Evolutionary conservation across 2,329 filamentous ascomycete genomes (phyloP).

Genomic region (Diaporthe sp.): DNA sequence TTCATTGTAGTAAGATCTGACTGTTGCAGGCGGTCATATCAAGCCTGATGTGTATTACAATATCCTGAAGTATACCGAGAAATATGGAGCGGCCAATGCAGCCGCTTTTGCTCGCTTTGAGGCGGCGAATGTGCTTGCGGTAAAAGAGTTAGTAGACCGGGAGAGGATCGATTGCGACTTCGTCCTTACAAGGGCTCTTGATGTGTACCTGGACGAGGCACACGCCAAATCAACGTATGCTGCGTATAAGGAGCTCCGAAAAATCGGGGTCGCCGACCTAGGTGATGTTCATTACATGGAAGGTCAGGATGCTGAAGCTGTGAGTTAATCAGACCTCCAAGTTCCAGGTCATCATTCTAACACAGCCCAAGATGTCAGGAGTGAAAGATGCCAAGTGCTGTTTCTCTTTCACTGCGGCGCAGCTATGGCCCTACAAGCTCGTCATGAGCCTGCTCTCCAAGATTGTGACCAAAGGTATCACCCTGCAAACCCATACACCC

Average conservation of each 20-base stretch:
- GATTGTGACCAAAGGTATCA: constrained; percentile 37
- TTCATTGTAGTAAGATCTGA: background rate
- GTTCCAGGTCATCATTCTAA: background rate
- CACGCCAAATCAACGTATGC: constrained; percentile 44
- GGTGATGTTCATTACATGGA: constrained; percentile 49
- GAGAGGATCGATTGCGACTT: constrained; percentile 50
- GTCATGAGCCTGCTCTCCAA: constrained; percentile 46
- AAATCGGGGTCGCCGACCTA: constrained; percentile 46
- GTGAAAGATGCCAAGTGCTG: constrained; percentile 53
- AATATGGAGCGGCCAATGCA: constrained; percentile 23
- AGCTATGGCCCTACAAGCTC: constrained; percentile 51
- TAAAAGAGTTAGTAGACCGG: constrained; percentile 59
- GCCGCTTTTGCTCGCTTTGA: constrained; percentile 69
- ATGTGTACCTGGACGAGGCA: constrained; percentile 52
- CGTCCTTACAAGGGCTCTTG: constrained; percentile 53
- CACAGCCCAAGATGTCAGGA: constrained; percentile 47
- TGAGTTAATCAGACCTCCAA: background rate
- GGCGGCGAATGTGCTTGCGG: constrained; percentile 53
- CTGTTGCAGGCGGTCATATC: constrained; percentile 30
- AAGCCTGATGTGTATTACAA: constrained; percentile 39
- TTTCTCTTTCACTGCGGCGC: constrained; percentile 48
- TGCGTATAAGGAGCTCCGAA: constrained; percentile 49
- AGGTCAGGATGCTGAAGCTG: constrained; percentile 39
- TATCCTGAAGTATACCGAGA: constrained; percentile 30
- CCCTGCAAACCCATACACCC: constrained; percentile 33